Conservation (phyloP, 2,329 filamentous ascomycete genomes). For the Cladophialophora yegresii region DNA sequence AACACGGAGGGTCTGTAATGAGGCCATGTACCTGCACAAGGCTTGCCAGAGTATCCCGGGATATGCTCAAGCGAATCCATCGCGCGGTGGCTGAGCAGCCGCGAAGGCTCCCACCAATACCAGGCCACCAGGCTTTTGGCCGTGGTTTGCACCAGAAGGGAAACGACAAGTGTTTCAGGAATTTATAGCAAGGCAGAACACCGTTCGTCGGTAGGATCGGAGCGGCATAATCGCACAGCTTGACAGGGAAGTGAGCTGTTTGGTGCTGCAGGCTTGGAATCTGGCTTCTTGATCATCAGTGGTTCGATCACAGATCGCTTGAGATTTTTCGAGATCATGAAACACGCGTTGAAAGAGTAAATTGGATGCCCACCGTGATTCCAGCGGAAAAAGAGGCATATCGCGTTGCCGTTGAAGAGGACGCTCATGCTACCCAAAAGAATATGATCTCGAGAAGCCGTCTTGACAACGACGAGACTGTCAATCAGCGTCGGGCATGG, state of each 20-base stretch:
- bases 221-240: not conserved
- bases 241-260: conserved; percentile 7
- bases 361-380: not conserved
- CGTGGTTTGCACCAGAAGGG: not conserved
- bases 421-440: not conserved
- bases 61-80: conserved; percentile 14
- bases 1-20: not conserved
- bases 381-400: not conserved
- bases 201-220: conserved; percentile 7
- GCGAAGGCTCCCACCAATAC: conserved; percentile 11
- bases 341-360: not conserved
- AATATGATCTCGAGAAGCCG: not conserved
- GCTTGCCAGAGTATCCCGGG: conserved; percentile 9
- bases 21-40: conserved; percentile 21
- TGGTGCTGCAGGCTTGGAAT: conserved; percentile 3
- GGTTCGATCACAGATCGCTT: not conserved
- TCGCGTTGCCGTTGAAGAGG: not conserved
- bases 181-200: conserved; percentile 34
- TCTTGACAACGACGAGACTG: not conserved
- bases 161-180: conserved; percentile 30
- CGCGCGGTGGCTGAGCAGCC: conserved; percentile 26
- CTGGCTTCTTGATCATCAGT: conserved; percentile 1
- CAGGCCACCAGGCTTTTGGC: conserved; percentile 2
- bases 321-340: conserved; percentile 3
- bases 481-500: not conserved